Evolutionary conservation across 768 basidiomycete genomes (phyloP).

Genomic region (Pleurotus tuber-regium): DNA sequence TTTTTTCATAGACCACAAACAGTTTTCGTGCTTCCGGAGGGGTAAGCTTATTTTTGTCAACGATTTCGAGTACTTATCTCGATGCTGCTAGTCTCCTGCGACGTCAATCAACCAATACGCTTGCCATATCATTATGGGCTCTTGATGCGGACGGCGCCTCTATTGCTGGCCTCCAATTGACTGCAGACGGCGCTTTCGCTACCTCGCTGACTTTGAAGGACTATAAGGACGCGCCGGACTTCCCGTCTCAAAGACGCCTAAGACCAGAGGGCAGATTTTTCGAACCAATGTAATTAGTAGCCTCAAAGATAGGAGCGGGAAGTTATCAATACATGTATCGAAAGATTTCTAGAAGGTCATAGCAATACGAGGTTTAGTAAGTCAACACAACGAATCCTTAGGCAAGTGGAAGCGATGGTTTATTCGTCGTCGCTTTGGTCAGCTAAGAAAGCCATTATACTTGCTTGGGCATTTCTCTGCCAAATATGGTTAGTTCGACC

Average conservation of each 20-base stretch:
- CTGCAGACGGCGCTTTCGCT: slow-evolving; percentile 44
- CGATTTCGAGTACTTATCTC: neutral
- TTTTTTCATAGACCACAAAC: slow-evolving; percentile 38
- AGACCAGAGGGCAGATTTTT: slow-evolving; percentile 27
- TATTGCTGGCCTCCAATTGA: slow-evolving; percentile 37
- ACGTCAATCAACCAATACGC: slow-evolving; percentile 40
- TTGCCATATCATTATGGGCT: slow-evolving; percentile 49
- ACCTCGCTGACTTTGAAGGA: slow-evolving; percentile 38
- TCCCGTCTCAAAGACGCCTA: slow-evolving; percentile 28
- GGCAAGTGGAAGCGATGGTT: too few relatives aligned
- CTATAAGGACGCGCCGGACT: slow-evolving; percentile 39
- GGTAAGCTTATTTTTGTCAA: slow-evolving; percentile 25
- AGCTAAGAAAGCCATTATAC: slow-evolving; percentile 69
- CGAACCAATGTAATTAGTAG: slow-evolving; percentile 30
- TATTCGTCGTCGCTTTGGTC: slow-evolving; percentile 72
- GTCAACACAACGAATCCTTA: too few relatives aligned
- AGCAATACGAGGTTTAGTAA: too few relatives aligned
- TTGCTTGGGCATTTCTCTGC: slow-evolving; percentile 47
- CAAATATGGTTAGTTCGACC: neutral
- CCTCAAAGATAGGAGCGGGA: neutral
- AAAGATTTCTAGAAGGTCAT: too few relatives aligned
- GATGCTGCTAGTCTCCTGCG: slow-evolving; percentile 35
- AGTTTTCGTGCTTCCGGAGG: slow-evolving; percentile 46
- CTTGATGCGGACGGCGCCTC: slow-evolving; percentile 41
- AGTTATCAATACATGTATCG: too few relatives aligned